Evolutionary conservation across 2,329 filamentous ascomycete genomes (phyloP).

Genomic region (Alternaria sp.): DNA sequence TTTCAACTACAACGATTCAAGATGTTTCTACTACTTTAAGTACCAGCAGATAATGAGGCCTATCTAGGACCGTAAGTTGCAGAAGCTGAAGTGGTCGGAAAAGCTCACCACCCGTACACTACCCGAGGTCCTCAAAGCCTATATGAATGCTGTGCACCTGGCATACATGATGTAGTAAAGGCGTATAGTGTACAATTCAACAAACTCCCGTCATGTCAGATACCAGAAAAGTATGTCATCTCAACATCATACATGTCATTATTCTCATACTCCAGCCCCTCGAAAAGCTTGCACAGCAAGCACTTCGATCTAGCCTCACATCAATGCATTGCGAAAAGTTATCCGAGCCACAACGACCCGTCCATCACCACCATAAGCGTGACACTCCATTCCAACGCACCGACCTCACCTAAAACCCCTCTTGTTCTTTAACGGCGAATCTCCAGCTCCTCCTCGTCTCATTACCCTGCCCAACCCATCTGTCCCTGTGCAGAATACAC

Average conservation of each 20-base stretch:
- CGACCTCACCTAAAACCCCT: neutral
- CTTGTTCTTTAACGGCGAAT: neutral
- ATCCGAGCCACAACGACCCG: no score
- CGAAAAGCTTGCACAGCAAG: neutral
- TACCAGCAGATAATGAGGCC: no score
- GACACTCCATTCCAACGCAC: neutral
- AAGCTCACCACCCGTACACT: no score
- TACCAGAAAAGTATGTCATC: neutral
- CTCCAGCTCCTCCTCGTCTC: neutral
- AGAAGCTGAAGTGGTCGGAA: no score
- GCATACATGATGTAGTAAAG: neutral
- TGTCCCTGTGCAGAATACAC: slow-evolving; percentile 51
- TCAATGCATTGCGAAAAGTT: neutral
- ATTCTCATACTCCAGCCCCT: neutral
- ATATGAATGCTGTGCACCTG: no score
- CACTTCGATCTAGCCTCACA: neutral
- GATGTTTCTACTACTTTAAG: no score
- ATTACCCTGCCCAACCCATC: slow-evolving; percentile 7
- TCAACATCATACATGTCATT: neutral
- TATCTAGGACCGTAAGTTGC: no score
- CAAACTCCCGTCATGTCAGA: neutral
- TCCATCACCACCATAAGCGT: neutral
- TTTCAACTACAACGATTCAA: no score
- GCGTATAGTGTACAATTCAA: no score
- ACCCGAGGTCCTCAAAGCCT: no score